Conservation (phyloP, 1,284 basidiomycete genomes). For the Porphyrellus sp. region DNA sequence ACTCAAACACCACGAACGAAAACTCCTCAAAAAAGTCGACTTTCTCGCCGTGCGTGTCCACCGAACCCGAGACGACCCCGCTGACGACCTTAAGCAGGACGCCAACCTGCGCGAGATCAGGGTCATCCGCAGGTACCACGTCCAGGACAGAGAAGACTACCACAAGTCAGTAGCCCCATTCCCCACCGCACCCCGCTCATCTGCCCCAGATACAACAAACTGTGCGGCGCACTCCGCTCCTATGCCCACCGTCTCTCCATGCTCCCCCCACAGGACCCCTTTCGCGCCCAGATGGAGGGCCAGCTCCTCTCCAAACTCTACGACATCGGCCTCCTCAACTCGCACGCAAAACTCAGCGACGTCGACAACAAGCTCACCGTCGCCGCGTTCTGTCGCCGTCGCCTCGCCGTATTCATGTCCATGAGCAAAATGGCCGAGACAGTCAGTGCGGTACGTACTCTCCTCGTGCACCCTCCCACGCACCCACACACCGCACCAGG, state of each 20-base stretch:
- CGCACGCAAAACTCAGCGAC: conserved; percentile 82
- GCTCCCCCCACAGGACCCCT: conserved; percentile 88
- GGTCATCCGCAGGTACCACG: conserved; percentile 94
- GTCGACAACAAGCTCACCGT: conserved; percentile 95
- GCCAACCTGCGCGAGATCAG: conserved; percentile 88
- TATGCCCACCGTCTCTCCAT: conserved; percentile 87
- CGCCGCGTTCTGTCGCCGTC: conserved; percentile 87
- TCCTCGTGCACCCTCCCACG: conserved; percentile 3
- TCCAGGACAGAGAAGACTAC: conserved; percentile 94
- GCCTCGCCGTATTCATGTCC: conserved; percentile 92
- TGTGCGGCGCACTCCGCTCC: conserved; percentile 85
- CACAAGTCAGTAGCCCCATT: conserved; percentile 68
- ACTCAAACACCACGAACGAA: conserved; percentile 93
- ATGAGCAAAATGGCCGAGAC: conserved; percentile 94
- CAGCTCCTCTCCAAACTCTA: conserved; percentile 93
- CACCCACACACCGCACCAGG: conserved; percentile 46
- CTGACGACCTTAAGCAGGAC: conserved; percentile 99
- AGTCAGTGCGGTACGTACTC: conserved; percentile 79
- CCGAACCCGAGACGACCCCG: neutral
- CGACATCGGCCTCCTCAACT: conserved; percentile 91
- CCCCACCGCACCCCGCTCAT: conserved; percentile 1
- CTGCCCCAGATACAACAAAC: conserved; percentile 81
- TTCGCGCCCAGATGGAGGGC: conserved; percentile 80
- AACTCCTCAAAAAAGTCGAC: conserved; percentile 92
- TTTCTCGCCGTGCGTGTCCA: conserved; percentile 74